Evolutionary conservation across 768 basidiomycete genomes (phyloP), one percentile per base, ranked within the genome.

Genomic region (Pleurotus giganteus): DNA sequence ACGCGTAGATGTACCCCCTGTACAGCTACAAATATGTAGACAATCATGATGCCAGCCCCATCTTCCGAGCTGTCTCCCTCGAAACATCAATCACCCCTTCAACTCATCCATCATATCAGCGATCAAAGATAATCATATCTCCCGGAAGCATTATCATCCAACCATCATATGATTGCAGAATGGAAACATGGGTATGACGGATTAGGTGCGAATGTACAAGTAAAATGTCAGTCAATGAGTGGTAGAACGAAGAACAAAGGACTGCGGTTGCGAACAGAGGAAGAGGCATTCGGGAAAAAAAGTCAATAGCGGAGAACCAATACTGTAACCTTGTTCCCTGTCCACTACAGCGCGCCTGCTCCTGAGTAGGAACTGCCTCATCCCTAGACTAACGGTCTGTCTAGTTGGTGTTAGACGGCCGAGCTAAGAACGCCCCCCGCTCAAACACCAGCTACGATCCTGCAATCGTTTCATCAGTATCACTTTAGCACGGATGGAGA

Each of bases 361-460:
- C 44, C 44, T 45, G 44, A 45, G 44, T 45, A 24, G 8, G 21
- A 45, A 45, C 44, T 19, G 39, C 39, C 39, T 17, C 39, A 13
- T 11, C 21, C 3, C 44, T 45, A 45, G 44, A 45, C 44, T 45
- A 45, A 45, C 21, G 21, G 41, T 45, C 19, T 13, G 24, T 45
- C n/a, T n/a, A n/a, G n/a, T 34, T 34, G 15, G 32, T 15, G 32
- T 15, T 15, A 34, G 15, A 34, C 32, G 15, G 7, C n/a, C 17
- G 39, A 41, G 39, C 39, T 41, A 41, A 57, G 53, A 54, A 58
- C 53, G 28, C 39, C 19, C 51, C 29, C 41, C 51, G 45, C 54
- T 55, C 57, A 57, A 47, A 85, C 84, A 54, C 84, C 84, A 39
- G 83, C 84, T 27, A 85, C 84, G 56, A 85, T 85, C 74, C 83